phyloP scores from a whole-genome alignment of 23 red algal species.

The Agarophyton chilense region DNA sequence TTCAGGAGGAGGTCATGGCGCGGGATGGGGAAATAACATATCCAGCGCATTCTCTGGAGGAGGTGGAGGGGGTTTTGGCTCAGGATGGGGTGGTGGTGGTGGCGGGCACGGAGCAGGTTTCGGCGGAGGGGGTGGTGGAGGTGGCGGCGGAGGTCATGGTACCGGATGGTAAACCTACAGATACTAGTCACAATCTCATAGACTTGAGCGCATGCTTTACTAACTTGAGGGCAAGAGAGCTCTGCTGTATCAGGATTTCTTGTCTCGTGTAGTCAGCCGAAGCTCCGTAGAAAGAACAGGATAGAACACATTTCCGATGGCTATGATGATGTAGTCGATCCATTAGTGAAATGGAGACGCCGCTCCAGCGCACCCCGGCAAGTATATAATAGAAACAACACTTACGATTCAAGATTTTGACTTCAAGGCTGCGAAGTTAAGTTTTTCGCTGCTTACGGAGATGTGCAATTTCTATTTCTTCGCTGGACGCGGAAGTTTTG shows the following conservation, averaged over 20 bases:
- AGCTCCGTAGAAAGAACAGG: not conserved
- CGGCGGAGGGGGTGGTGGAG: conserved; percentile 23
- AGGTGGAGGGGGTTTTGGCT: conserved; percentile 2
- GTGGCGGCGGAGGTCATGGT: conserved; percentile 51
- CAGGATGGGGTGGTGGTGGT: conserved; percentile 21
- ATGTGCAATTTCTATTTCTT: conserved; percentile 64
- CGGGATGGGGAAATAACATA: conserved; percentile 8
- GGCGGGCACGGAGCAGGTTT: conserved; percentile 7
- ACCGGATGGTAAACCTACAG: conserved; percentile 12
- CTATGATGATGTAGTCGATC: not conserved
- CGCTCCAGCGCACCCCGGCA: not conserved
- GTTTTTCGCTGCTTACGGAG: not conserved
- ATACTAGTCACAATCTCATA: not conserved
- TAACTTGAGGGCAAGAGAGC: not conserved
- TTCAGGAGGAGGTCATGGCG: conserved; percentile 20
- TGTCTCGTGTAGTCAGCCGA: not conserved
- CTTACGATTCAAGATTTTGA: not conserved
- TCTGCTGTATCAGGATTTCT: not conserved
- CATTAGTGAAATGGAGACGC: not conserved
- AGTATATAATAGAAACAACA: not conserved
- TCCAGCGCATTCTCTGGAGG: conserved; percentile 27
- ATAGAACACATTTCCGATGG: not conserved
- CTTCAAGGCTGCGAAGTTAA: not conserved
- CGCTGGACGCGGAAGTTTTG: conserved; percentile 70
- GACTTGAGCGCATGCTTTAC: not conserved